phyloP scores from a whole-genome alignment of 352 stramenopile genomes.

The Globisporangium okanoganense region DNA sequence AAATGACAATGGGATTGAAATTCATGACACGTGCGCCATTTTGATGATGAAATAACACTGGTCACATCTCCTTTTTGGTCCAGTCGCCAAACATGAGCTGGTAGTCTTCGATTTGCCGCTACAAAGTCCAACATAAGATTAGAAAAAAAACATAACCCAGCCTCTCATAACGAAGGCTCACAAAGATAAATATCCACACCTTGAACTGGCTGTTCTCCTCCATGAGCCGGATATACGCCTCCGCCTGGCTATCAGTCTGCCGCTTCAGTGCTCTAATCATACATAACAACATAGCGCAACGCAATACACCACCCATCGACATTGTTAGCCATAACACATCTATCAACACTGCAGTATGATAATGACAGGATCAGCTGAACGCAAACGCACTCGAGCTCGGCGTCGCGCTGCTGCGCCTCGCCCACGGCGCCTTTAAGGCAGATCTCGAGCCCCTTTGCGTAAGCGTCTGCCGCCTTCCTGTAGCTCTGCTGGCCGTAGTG shows the following conservation, averaged over 20 bases:
- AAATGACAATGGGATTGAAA: neutral
- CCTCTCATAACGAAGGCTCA: neutral
- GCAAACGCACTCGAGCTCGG: slow-evolving; percentile 60
- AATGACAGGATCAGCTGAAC: neutral
- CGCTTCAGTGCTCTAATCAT: slow-evolving; percentile 50
- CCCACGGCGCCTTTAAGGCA: slow-evolving; percentile 60
- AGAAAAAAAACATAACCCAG: neutral
- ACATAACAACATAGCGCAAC: neutral
- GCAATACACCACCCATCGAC: neutral
- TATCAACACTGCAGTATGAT: too few species aligned
- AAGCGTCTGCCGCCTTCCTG: slow-evolving; percentile 67
- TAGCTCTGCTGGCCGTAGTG: slow-evolving; percentile 64
- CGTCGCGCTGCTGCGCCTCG: slow-evolving; percentile 67
- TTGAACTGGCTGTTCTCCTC: slow-evolving; percentile 76
- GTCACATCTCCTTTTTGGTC: slow-evolving; percentile 76
- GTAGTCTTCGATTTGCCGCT: slow-evolving; percentile 76
- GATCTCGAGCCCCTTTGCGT: slow-evolving; percentile 65
- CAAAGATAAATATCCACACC: slow-evolving; percentile 21
- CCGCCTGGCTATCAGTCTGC: slow-evolving; percentile 64
- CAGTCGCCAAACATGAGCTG: slow-evolving; percentile 81
- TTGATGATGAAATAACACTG: neutral
- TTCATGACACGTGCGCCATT: slow-evolving; percentile 3
- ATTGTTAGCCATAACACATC: neutral
- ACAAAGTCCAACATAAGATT: neutral
- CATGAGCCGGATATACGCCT: slow-evolving; percentile 66